phyloP scores from a whole-genome alignment of 768 basidiomycete genomes.

The Phanerodontia chrysosporium region DNA sequence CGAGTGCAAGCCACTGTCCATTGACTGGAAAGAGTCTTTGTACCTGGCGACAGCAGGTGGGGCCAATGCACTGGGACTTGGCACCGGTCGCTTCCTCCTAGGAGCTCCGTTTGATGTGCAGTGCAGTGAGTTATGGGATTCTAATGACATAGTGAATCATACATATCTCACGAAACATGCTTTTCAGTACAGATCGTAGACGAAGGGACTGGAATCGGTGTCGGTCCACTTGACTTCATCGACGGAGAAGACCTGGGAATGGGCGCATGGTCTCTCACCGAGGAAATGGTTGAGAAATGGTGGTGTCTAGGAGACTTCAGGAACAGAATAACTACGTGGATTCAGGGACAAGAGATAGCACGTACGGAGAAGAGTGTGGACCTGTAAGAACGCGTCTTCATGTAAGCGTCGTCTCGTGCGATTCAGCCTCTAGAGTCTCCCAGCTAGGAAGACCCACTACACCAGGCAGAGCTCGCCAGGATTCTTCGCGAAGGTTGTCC shows the following conservation, averaged over 20 bases:
- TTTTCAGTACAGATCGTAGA: constrained; percentile 20
- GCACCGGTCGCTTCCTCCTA: constrained; percentile 49
- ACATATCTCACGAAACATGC: too few relatives aligned
- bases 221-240: constrained; percentile 72
- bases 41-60: constrained; percentile 84
- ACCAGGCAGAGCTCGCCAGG: constrained; percentile 46
- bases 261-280: constrained; percentile 22
- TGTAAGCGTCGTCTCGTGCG: constrained; percentile 10
- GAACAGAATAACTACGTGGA: constrained; percentile 70
- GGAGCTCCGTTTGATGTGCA: constrained; percentile 76
- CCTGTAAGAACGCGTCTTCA: not conserved
- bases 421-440: constrained; percentile 35
- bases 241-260: constrained; percentile 26
- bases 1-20: constrained; percentile 32
- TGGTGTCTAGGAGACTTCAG: constrained; percentile 76
- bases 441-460: constrained; percentile 44
- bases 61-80: constrained; percentile 62
- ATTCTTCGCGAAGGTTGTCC: constrained; percentile 30
- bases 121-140: constrained; percentile 64
- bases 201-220: constrained; percentile 30
- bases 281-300: constrained; percentile 80
- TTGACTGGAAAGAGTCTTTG: constrained; percentile 80
- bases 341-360: constrained; percentile 50
- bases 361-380: not conserved
- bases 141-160: not conserved